phyloP scores from a whole-genome alignment of 192 early-diverging fungal species.

The Chytriomyces hyalinus region DNA sequence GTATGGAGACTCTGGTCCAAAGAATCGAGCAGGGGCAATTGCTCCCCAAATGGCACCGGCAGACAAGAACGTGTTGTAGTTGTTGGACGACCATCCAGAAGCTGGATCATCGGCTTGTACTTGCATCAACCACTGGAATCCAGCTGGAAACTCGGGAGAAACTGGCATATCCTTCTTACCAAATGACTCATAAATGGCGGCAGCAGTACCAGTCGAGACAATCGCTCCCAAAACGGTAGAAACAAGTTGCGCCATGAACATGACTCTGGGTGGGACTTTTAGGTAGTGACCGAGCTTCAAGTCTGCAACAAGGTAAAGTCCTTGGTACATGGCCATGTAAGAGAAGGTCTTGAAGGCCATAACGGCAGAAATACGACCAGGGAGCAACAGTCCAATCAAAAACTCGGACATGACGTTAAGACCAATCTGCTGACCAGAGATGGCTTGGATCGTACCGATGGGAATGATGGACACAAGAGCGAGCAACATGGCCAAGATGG shows the following conservation, averaged over 20 bases:
- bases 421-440: slow-evolving; percentile 79
- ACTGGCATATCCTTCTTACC: background rate
- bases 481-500: slow-evolving; percentile 31
- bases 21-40: slow-evolving; percentile 66
- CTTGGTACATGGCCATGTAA: slow-evolving; percentile 80
- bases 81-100: slow-evolving; percentile 23
- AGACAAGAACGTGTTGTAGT: slow-evolving; percentile 62
- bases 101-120: background rate
- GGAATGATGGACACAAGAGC: slow-evolving; percentile 37
- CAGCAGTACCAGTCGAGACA: slow-evolving; percentile 44
- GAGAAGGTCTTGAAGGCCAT: slow-evolving; percentile 88
- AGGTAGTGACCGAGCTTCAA: slow-evolving; percentile 82
- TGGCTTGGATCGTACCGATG: slow-evolving; percentile 82
- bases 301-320: slow-evolving; percentile 70
- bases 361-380: slow-evolving; percentile 82
- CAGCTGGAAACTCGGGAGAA: background rate
- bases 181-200: slow-evolving; percentile 36
- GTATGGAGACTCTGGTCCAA: slow-evolving; percentile 44
- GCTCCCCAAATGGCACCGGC: slow-evolving; percentile 77
- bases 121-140: background rate
- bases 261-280: slow-evolving; percentile 67
- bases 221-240: slow-evolving; percentile 65
- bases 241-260: slow-evolving; percentile 59
- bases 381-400: slow-evolving; percentile 78
- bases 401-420: slow-evolving; percentile 89